A percentile compares a stretch with the other conserved stretches of the same genome.
Evolutionary conservation across 441 rosid species (phyloP).

Genomic region (Daphne laureola): DNA sequence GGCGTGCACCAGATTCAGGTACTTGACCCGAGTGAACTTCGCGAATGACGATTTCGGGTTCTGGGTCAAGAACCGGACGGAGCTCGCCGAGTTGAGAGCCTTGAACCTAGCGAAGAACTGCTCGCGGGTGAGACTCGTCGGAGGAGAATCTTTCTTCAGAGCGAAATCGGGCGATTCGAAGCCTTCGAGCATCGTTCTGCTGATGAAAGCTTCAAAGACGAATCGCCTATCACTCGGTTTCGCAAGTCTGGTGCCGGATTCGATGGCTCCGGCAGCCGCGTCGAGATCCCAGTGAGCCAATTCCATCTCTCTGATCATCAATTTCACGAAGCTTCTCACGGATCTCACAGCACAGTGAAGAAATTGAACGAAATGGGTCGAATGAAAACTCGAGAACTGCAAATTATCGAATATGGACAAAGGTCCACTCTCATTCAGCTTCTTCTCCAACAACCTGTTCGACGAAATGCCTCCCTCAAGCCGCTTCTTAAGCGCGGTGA

Average conservation of each 20-base stretch:
- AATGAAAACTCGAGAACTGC: conserved; percentile 21
- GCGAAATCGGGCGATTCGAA: conserved; percentile 32
- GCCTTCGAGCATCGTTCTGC: conserved; percentile 43
- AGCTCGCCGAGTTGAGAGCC: conserved; percentile 28
- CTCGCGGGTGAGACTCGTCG: conserved; percentile 19
- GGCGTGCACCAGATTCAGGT: conserved; percentile 46
- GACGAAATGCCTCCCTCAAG: conserved; percentile 16
- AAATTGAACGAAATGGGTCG: conserved; percentile 36
- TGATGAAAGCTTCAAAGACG: conserved; percentile 43
- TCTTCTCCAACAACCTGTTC: conserved; percentile 47
- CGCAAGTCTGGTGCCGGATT: conserved; percentile 25
- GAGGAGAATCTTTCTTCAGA: conserved; percentile 15
- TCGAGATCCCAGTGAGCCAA: conserved; percentile 50
- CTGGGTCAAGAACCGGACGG: conserved; percentile 26
- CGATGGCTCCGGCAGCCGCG: conserved; percentile 39
- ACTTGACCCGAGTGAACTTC: conserved; percentile 33
- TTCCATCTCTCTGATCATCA: conserved; percentile 50
- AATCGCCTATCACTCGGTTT: conserved; percentile 33
- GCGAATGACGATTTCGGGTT: conserved; percentile 33
- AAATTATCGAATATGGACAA: conserved; percentile 39
- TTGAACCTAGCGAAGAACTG: conserved; percentile 27
- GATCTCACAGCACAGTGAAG: conserved; percentile 40
- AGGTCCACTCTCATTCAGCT: conserved; percentile 50
- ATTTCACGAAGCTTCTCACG: conserved; percentile 35
- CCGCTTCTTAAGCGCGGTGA: conserved; percentile 20